Base-by-base conservation (phyloP, 2,329 filamentous ascomycete species). In the Aspergillus sergii region DNA sequence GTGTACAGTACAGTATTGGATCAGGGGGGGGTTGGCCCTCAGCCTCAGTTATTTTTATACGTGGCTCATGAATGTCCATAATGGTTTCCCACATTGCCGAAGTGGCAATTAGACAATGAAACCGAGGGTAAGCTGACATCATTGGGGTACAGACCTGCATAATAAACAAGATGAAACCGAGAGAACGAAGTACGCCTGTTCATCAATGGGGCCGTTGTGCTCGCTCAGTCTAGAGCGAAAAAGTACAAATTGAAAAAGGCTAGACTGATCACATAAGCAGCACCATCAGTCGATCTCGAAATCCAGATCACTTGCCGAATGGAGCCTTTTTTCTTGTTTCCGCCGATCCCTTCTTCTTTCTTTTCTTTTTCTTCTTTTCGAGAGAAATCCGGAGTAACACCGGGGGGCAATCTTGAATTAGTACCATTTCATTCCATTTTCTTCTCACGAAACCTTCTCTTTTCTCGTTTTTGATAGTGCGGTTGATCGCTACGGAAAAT, bases 41-140 rank as follows among this genome's bases (percentile, higher is more conserved):
- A 51, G 48, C 48, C 48, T 51, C 48, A 32, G 48, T 51, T 32
- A 32, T 51, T 51, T 51, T 51, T 51, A 32, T 51, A 32, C 14
- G 23, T 50, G 46, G 46, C 26, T 28, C 23, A 48, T 16, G 4
- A 19, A 48, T 26, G n/a, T 36, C 14, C 34, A 36, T 14, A 16
- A 36, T 12, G 26, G 43, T 46, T 23, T 26, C 21, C 14, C n/a
- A 12, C 23, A 4, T 50, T 50, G 46, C 46, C 46, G 46, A 50
- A 45, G 45, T 48, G 45, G 45, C 45, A 48, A 48, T 23, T 19
- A 12, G 7, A 14, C n/a, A 3, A 26, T 23, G 45, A 28, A 26
- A 19, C 39, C 19, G 16, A 41, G 39, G 43, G 43, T 21, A 45
- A 14, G 19, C 43, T 45, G 43, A 45, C 43, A 45, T 45, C 43